Evolutionary conservation across 768 basidiomycete species (phyloP).

Genomic region (Hericium coralloides): DNA sequence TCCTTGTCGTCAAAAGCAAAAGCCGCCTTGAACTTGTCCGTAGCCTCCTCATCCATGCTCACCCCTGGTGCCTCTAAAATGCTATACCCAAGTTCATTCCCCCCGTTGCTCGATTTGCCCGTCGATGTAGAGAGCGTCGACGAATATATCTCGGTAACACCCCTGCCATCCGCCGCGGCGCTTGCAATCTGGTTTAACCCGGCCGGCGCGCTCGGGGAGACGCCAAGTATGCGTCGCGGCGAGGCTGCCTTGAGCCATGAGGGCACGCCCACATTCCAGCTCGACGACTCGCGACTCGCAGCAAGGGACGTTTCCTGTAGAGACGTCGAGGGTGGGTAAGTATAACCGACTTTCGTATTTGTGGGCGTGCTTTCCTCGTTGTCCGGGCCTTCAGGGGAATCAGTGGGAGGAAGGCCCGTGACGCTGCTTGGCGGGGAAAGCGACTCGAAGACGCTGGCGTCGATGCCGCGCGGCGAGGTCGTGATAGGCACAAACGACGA

Average conservation of each 20-base stretch:
- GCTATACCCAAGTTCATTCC: conserved; percentile 41
- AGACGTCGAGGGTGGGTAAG: conserved; percentile 11
- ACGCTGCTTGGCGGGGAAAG: background rate
- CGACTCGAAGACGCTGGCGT: background rate
- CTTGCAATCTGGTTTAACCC: background rate
- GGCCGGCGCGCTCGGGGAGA: background rate
- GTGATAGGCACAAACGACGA: conserved; percentile 39
- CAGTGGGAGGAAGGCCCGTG: background rate
- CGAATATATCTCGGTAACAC: conserved; percentile 23
- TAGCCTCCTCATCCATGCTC: conserved; percentile 48
- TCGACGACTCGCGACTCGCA: conserved; percentile 6
- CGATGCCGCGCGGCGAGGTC: background rate
- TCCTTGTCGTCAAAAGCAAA: conserved; percentile 92
- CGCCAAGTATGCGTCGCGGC: conserved; percentile 5
- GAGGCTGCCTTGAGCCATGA: conserved; percentile 10
- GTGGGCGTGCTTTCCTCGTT: conserved; percentile 1
- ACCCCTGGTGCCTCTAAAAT: conserved; percentile 69
- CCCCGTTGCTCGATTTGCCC: conserved; percentile 15
- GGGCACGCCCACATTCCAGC: conserved; percentile 13
- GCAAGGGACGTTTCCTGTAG: background rate
- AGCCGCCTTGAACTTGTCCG: conserved; percentile 66
- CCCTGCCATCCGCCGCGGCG: conserved; percentile 5
- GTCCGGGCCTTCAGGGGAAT: background rate
- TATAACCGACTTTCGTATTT: conserved; percentile 4
- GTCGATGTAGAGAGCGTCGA: conserved; percentile 23